These are phyloP conservation scores for Tylopilus intermedius DNA, from an alignment of 768 basidiomycete species.

Conservation along the genomic window DNA sequence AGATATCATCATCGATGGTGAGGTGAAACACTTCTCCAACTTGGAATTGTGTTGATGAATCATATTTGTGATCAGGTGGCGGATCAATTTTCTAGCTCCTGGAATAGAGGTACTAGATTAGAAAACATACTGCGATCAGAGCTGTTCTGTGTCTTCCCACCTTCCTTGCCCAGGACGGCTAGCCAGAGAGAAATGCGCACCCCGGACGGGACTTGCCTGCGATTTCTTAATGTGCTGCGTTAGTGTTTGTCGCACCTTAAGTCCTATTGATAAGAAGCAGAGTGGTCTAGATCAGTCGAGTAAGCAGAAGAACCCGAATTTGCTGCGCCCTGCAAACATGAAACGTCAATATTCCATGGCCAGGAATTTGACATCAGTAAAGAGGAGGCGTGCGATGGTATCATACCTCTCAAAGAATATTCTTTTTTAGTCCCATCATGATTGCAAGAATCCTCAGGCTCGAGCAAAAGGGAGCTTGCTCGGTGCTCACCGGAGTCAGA, in stretches of 20 bases:
- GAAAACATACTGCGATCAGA: neutral
- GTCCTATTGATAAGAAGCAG: too few species aligned
- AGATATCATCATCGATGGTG: constrained; percentile 41
- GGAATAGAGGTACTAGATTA: neutral
- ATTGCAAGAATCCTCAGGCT: too few species aligned
- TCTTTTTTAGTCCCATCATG: too few species aligned
- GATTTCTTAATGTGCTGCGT: too few species aligned
- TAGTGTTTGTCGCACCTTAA: too few species aligned
- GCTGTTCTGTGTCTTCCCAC: neutral
- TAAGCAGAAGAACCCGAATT: neutral
- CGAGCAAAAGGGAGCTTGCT: neutral
- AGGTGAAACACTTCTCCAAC: constrained; percentile 5
- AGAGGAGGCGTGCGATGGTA: too few species aligned
- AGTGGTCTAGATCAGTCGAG: neutral
- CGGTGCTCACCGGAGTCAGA: neutral
- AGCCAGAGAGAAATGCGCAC: neutral
- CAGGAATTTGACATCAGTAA: too few species aligned
- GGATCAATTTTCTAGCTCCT: constrained; percentile 6
- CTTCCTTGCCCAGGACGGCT: neutral
- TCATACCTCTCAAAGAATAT: too few species aligned
- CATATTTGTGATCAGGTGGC: constrained; percentile 13
- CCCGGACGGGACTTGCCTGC: neutral
- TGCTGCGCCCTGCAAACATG: neutral
- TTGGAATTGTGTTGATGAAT: neutral
- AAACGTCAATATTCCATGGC: neutral